Evolutionary conservation across 192 early-diverging fungal species (phyloP), one percentile per base, ranked within the genome.

Genomic region (Ambispora gerdemannii): DNA sequence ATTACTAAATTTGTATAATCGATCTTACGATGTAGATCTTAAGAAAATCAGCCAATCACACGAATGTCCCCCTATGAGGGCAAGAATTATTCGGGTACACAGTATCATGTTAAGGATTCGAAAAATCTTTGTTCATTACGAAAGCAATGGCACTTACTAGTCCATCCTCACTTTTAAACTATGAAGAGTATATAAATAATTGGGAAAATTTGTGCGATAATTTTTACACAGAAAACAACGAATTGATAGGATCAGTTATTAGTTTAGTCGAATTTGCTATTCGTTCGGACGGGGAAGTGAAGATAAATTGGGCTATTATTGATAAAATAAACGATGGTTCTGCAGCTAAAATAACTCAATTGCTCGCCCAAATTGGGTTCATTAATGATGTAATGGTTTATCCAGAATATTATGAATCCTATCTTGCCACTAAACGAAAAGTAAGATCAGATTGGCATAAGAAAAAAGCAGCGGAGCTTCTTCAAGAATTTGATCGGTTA

Each of bases 231-330:
- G 52, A 50, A 22, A 34, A 67, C 52, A 32, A 67, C 52, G 19
- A 50, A 52, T 19, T 51, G 27, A 28, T 28, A 2, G 65, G 49
- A 19, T 20, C 50, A 52, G 32, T 67, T 10, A 17, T 67, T 13
- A 35, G 30, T 25, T 32, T 67, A 30, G 50, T 67, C 31, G 65
- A 67, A 67, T 67, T 67, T 34, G 24, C 65, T n/a, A 38, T 50
- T 25, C 65, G n/a, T 52, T 50, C 65, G n/a, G 31, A 67, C n/a
- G 65, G 25, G 4, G 22, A 30, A 19, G 6, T 67, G 2, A 67
- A 15, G 3, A n/a, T 67, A 27, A 67, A 67, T 32, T 51, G 36
- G 20, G 19, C 22, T 32, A 0, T 19, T 1, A 8, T 67, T 34
- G 50, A 67, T 28, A 4, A 31, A 20, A 50, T 11, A 7, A 19